Percentiles rank a stretch among this genome's conserved stretches.
phyloP scores from a whole-genome alignment of 768 basidiomycete species.

The Leccinum fibrillosum region DNA sequence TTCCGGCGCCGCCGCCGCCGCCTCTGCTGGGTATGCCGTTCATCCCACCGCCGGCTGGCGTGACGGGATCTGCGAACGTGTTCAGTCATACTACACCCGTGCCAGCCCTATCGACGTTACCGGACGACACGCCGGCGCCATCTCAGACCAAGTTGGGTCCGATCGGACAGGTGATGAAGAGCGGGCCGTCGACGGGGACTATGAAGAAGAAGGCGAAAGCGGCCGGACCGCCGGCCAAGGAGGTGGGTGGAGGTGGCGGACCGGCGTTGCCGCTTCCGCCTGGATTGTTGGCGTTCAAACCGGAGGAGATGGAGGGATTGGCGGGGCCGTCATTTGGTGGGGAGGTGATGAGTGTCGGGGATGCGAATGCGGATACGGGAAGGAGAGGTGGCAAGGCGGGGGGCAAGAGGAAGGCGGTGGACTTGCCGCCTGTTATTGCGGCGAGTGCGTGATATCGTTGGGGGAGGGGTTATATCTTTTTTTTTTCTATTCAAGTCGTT shows the following conservation, averaged over 20 bases:
- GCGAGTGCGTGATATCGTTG: slow-evolving; percentile 24
- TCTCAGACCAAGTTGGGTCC: slow-evolving; percentile 74
- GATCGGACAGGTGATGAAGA: slow-evolving; percentile 68
- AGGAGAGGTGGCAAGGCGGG: slow-evolving; percentile 12
- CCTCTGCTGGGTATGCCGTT: slow-evolving; percentile 16
- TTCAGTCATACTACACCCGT: neutral
- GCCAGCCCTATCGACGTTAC: slow-evolving; percentile 38
- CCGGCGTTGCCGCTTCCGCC: slow-evolving; percentile 16
- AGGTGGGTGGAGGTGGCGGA: slow-evolving; percentile 15
- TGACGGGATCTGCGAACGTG: neutral
- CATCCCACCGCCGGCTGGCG: slow-evolving; percentile 9
- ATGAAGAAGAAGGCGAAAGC: slow-evolving; percentile 61
- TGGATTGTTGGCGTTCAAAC: slow-evolving; percentile 18
- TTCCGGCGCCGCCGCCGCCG: slow-evolving; percentile 14
- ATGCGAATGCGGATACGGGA: slow-evolving; percentile 5
- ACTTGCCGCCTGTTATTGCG: slow-evolving; percentile 34
- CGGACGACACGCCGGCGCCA: slow-evolving; percentile 61
- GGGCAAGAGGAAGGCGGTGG: slow-evolving; percentile 26
- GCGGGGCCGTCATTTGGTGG: slow-evolving; percentile 13
- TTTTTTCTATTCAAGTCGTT: neutral
- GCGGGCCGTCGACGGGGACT: slow-evolving; percentile 38
- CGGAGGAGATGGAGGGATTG: slow-evolving; percentile 19
- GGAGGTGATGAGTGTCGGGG: neutral
- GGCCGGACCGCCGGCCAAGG: slow-evolving; percentile 24
- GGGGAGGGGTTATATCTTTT: neutral